A percentile compares a stretch with the other conserved stretches of the same genome.
These are phyloP conservation scores for Chlamydomonas schloesseri DNA, from an alignment of 139 green algal genomes.

Conservation along the genomic window DNA sequence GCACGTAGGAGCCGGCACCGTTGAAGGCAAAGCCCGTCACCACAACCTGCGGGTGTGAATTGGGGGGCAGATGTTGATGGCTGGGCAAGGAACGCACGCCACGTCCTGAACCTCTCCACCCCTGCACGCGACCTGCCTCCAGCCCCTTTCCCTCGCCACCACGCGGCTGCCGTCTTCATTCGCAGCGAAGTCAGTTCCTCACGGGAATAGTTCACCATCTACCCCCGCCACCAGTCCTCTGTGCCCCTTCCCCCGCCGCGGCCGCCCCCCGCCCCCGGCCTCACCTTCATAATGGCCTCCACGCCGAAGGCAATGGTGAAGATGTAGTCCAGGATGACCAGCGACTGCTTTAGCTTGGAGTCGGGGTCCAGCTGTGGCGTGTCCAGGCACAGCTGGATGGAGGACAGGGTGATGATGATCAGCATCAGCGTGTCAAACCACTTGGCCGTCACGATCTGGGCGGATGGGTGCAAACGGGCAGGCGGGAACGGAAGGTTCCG, in stretches of 20 bases:
- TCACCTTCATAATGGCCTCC: conserved; percentile 72
- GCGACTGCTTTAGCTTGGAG: conserved; percentile 41
- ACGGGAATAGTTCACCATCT: no score
- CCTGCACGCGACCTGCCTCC: no score
- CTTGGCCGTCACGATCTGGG: conserved; percentile 46
- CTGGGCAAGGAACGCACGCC: no score
- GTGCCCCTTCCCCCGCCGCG: background rate
- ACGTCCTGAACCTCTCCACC: no score
- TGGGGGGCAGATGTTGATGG: background rate
- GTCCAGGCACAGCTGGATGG: conserved; percentile 68
- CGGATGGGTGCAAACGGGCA: background rate
- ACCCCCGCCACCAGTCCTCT: no score
- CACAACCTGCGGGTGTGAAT: conserved; percentile 64
- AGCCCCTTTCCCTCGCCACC: no score
- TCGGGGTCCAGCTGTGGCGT: conserved; percentile 46
- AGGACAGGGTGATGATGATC: conserved; percentile 67
- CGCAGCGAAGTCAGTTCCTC: no score
- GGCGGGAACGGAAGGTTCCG: background rate
- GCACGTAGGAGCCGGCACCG: conserved; percentile 67
- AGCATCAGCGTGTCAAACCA: conserved; percentile 73
- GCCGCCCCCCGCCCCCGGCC: no score
- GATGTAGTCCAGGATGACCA: conserved; percentile 54
- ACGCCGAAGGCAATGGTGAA: conserved; percentile 71
- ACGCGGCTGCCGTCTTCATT: no score
- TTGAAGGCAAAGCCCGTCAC: conserved; percentile 70